Percentiles rank a stretch among this genome's conserved stretches.
These are phyloP conservation scores for Seiridium cupressi DNA, from an alignment of 2,329 filamentous ascomycete genomes.

Conservation along the genomic window DNA sequence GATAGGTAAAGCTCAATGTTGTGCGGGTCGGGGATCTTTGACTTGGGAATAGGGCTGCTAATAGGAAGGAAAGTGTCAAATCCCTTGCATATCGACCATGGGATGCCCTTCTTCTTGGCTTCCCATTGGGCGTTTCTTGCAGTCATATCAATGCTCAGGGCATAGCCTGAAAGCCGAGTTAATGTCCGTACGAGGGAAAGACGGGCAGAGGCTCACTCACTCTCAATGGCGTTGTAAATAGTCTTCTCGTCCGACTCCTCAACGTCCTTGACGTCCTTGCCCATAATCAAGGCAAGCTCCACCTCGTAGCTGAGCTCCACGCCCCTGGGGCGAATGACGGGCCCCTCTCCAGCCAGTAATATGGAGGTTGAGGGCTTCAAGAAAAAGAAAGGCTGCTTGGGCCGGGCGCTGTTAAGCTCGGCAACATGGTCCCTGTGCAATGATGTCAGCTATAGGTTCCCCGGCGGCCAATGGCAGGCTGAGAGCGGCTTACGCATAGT, in stretches of 20 bases:
- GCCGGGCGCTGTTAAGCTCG: conserved; percentile 82
- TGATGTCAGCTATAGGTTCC: conserved; percentile 11
- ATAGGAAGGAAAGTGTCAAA: conserved; percentile 97
- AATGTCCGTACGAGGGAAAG: neutral
- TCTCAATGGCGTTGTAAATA: conserved; percentile 80
- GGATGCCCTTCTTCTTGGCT: conserved; percentile 94
- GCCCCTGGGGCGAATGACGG: conserved; percentile 78
- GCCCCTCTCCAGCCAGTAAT: conserved; percentile 73
- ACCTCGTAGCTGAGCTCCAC: conserved; percentile 92
- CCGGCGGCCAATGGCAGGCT: neutral
- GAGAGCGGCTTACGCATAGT: conserved; percentile 74
- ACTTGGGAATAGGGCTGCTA: conserved; percentile 76
- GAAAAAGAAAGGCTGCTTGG: conserved; percentile 98
- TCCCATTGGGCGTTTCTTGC: conserved; percentile 93
- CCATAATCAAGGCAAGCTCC: conserved; percentile 87
- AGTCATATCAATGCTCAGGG: conserved; percentile 95
- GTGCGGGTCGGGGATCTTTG: conserved; percentile 80
- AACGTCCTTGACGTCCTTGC: conserved; percentile 75
- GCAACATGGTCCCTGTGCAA: conserved; percentile 77
- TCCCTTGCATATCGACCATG: conserved; percentile 95
- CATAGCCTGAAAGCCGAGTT: conserved; percentile 61
- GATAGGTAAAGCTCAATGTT: conserved; percentile 81
- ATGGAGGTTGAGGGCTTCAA: conserved; percentile 90
- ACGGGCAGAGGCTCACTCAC: conserved; percentile 40
- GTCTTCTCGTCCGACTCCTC: conserved; percentile 69